Evolutionary conservation across 1,284 basidiomycete genomes (phyloP).

Genomic region (Leccinum pachyderme): DNA sequence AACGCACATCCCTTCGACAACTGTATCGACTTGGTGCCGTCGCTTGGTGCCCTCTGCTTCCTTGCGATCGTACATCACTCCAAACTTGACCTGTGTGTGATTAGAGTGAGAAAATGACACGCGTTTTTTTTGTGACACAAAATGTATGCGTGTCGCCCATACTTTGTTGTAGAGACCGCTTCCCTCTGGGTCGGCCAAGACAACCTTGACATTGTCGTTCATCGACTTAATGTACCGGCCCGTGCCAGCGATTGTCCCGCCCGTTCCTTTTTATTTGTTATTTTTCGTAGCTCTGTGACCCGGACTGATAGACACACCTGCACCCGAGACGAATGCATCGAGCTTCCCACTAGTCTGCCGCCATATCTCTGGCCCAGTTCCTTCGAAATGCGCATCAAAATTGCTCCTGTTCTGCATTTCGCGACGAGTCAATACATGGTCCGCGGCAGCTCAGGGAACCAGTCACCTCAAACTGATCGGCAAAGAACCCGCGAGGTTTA

Average conservation of each 20-base stretch:
- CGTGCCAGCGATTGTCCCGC: slow-evolving; percentile 90
- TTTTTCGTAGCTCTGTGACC: neutral
- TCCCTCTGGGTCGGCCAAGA: slow-evolving; percentile 90
- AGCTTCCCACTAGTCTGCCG: slow-evolving; percentile 83
- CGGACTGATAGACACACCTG: slow-evolving; percentile 48
- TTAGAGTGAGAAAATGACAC: neutral
- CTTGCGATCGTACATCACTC: slow-evolving; percentile 90
- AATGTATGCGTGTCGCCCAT: neutral
- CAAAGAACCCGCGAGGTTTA: slow-evolving; percentile 78
- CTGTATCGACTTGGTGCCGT: slow-evolving; percentile 91
- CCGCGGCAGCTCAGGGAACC: slow-evolving; percentile 7
- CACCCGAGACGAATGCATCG: slow-evolving; percentile 92
- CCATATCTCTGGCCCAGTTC: slow-evolving; percentile 96
- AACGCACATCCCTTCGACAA: slow-evolving; percentile 82
- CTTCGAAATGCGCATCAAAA: slow-evolving; percentile 84
- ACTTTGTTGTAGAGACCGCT: slow-evolving; percentile 96
- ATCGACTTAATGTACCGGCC: slow-evolving; percentile 78
- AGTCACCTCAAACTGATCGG: slow-evolving; percentile 88
- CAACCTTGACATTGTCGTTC: slow-evolving; percentile 64
- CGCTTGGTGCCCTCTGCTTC: slow-evolving; percentile 96
- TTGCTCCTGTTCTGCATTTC: slow-evolving; percentile 79
- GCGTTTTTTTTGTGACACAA: neutral
- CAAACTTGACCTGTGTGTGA: slow-evolving; percentile 68
- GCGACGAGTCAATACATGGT: neutral
- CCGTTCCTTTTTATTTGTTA: slow-evolving; percentile 59